These are phyloP conservation scores for Talaromyces islandicus DNA, from an alignment of 2,329 filamentous ascomycete species.

Conservation along the genomic window DNA sequence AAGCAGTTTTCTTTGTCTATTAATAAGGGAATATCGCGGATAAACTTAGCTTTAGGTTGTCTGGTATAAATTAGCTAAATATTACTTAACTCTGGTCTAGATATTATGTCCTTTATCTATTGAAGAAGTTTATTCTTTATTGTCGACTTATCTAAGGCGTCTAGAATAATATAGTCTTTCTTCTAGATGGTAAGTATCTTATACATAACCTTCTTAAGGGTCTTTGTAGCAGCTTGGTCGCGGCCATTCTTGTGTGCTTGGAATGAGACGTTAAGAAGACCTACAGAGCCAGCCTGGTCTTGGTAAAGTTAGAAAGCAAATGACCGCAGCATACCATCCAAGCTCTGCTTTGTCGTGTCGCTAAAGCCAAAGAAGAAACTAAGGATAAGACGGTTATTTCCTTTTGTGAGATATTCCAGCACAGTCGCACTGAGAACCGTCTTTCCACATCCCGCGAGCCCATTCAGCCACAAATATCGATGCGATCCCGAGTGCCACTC, in stretches of 20 bases:
- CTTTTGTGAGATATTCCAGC: conserved; percentile 14
- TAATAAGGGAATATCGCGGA: background rate
- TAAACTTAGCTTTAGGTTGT: conserved; percentile 12
- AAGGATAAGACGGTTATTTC: background rate
- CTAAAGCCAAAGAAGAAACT: conserved; percentile 18
- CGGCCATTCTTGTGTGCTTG: conserved; percentile 3
- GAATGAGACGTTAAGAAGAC: background rate
- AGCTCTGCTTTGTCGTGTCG: conserved; percentile 11
- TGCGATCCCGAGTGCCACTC: conserved; percentile 8
- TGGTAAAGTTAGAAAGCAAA: conserved; percentile 1
- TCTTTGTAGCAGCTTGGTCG: conserved; percentile 3
- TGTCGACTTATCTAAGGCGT: conserved; percentile 16
- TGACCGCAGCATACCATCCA: conserved; percentile 11
- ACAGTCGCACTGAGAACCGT: conserved; percentile 33
- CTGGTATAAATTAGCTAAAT: conserved; percentile 12
- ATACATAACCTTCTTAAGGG: background rate
- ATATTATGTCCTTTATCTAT: conserved; percentile 5
- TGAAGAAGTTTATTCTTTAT: conserved; percentile 6
- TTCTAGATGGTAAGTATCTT: background rate
- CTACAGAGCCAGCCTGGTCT: background rate
- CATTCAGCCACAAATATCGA: conserved; percentile 36
- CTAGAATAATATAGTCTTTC: conserved; percentile 12
- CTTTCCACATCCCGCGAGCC: conserved; percentile 37
- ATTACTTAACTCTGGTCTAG: background rate
- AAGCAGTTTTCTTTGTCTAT: background rate